Percentiles rank a stretch among this genome's conserved stretches.
Evolutionary conservation across 2,329 filamentous ascomycete genomes (phyloP).

Genomic region (Aureobasidium uvarum): DNA sequence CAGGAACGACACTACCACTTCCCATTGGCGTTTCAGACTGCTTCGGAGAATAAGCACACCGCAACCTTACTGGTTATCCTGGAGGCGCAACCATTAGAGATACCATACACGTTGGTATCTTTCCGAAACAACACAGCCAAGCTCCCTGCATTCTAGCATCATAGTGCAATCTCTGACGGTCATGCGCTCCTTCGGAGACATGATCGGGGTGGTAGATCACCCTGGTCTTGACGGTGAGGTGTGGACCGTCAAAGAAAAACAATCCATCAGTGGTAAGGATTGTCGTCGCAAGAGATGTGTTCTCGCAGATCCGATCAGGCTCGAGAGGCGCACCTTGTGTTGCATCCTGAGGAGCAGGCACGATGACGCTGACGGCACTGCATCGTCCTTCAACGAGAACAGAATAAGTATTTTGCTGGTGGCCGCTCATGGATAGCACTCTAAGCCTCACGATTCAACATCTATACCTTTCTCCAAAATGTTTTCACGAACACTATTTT

Average conservation of each 20-base stretch:
- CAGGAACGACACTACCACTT: background rate
- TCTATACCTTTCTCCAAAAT: background rate
- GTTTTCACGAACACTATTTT: background rate
- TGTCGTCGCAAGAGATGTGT: background rate
- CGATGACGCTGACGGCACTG: conserved; percentile 6
- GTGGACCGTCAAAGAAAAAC: background rate
- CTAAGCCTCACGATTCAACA: background rate
- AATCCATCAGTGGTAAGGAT: background rate
- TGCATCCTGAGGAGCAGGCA: conserved; percentile 7
- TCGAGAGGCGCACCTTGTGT: conserved; percentile 8
- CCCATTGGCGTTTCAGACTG: conserved; percentile 5
- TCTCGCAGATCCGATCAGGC: conserved; percentile 2
- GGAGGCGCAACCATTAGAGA: background rate
- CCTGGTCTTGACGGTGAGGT: background rate
- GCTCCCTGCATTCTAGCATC: conserved; percentile 8
- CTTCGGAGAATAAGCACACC: background rate
- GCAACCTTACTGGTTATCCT: background rate
- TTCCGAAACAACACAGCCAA: conserved; percentile 6
- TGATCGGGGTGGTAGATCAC: background rate
- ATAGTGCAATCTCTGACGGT: conserved; percentile 12
- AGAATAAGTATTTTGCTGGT: conserved; percentile 2
- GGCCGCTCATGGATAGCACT: background rate
- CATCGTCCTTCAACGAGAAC: background rate
- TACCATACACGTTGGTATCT: background rate
- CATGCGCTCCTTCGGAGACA: conserved; percentile 1